phyloP scores from a whole-genome alignment of 306 rosid species.

The Ceratonia siliqua region DNA sequence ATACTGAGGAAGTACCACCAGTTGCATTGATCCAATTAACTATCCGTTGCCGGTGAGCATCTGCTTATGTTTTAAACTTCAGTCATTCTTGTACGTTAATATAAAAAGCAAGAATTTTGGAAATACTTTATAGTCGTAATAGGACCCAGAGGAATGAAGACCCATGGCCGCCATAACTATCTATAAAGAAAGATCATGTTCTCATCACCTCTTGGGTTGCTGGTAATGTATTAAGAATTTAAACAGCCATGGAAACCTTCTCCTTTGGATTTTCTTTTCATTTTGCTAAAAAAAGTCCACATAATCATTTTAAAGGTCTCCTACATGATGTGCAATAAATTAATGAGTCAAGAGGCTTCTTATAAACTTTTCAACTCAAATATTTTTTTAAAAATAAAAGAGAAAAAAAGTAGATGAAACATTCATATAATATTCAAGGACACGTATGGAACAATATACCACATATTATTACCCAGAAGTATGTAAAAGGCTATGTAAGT shows the following conservation, averaged over 20 bases:
- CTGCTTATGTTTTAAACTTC: slow-evolving; percentile 43
- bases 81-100: neutral
- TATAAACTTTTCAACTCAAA: neutral
- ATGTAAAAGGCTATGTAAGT: neutral
- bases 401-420: neutral
- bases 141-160: slow-evolving; percentile 11
- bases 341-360: neutral
- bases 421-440: neutral
- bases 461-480: neutral
- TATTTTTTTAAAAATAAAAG: neutral
- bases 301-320: neutral
- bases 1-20: slow-evolving; percentile 72
- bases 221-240: neutral
- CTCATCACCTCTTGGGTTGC: neutral
- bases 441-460: neutral
- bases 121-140: slow-evolving; percentile 18
- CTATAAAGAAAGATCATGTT: neutral
- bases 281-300: neutral
- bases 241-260: neutral
- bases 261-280: neutral
- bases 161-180: too few species aligned
- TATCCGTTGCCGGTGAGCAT: slow-evolving; percentile 79
- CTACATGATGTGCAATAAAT: neutral
- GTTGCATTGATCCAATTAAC: slow-evolving; percentile 82
- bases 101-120: neutral